phyloP scores from a whole-genome alignment of 441 rosid species.

The Theobroma grandiflorum region DNA sequence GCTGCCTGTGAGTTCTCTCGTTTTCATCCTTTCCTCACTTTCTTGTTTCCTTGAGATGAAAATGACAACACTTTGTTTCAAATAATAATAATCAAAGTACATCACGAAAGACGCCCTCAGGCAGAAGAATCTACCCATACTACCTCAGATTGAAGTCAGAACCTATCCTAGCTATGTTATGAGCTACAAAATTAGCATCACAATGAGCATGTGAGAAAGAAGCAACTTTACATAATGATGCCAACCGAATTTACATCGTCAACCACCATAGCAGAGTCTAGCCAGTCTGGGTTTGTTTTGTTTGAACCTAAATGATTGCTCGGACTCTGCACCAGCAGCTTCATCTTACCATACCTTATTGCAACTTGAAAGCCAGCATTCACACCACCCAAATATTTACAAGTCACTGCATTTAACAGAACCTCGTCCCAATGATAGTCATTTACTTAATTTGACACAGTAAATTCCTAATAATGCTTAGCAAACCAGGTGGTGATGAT shows the following conservation, averaged over 20 bases:
- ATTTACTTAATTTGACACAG: background rate
- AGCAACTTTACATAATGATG: background rate
- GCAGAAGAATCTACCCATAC: background rate
- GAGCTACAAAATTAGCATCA: background rate
- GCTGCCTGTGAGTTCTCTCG: slow-evolving; percentile 75
- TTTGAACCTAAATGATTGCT: background rate
- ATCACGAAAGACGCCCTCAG: too few species aligned
- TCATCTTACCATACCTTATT: background rate
- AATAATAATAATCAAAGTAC: too few species aligned
- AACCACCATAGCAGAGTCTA: background rate
- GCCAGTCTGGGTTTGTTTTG: background rate
- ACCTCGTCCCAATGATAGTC: background rate
- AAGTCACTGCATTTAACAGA: too few species aligned
- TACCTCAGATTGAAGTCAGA: background rate
- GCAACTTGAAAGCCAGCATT: background rate
- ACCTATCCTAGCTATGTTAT: background rate
- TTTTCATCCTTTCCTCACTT: background rate
- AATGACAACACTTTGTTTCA: background rate
- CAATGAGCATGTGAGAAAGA: background rate
- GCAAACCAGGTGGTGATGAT: slow-evolving; percentile 65
- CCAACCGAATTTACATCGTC: background rate
- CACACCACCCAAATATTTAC: background rate
- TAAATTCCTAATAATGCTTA: background rate
- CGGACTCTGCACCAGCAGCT: background rate
- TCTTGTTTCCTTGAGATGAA: background rate